Conservation (phyloP, 352 stramenopile genomes). For the Phytopythium delawarense region DNA sequence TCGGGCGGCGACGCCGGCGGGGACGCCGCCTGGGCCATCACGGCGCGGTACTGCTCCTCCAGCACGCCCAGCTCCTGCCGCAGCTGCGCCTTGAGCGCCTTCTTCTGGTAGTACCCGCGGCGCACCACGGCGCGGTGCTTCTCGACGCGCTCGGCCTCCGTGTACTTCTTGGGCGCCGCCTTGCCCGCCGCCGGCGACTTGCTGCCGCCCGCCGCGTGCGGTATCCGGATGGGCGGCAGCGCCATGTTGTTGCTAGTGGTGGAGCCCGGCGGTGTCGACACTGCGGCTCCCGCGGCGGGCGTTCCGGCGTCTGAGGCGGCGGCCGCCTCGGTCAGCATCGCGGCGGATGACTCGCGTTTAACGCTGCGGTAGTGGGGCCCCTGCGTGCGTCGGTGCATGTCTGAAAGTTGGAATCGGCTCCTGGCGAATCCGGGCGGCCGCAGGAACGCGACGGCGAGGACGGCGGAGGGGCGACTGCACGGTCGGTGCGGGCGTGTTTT, state of each 20-base stretch:
- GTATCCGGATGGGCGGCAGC: neutral
- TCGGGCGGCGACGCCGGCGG: neutral
- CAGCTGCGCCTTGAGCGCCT: conserved; percentile 21
- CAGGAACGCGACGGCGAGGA: neutral
- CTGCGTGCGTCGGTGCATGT: neutral
- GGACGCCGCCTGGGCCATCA: conserved; percentile 14
- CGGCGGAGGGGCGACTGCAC: neutral
- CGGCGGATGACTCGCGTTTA: neutral
- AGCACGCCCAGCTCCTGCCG: conserved; percentile 20
- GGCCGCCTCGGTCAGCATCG: neutral
- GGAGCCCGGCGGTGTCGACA: neutral
- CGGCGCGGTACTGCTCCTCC: conserved; percentile 21
- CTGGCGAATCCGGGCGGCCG: neutral
- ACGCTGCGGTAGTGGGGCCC: neutral
- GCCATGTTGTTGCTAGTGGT: neutral
- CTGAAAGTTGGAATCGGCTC: neutral
- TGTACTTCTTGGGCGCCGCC: conserved; percentile 9
- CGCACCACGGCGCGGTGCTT: conserved; percentile 30
- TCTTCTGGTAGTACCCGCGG: conserved; percentile 29
- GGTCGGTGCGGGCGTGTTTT: neutral
- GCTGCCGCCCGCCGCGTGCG: neutral
- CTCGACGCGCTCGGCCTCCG: conserved; percentile 20
- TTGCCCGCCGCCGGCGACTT: neutral
- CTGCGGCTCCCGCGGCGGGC: neutral
- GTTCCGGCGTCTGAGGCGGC: neutral